Conservation (phyloP, 306 rosid species). For the Citrullus mucosospermus region DNA sequence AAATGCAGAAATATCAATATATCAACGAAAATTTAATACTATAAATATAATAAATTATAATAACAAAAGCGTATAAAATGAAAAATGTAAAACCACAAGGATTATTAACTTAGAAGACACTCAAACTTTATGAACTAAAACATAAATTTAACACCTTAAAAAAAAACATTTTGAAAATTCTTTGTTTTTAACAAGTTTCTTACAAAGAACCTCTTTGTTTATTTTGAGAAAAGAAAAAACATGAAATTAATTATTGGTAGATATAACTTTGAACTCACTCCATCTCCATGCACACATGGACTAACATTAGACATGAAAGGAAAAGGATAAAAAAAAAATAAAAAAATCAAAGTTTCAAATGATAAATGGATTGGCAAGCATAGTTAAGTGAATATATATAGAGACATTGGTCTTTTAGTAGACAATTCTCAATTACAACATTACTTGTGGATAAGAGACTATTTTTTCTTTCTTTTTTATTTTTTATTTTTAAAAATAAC, state of each 20-base stretch:
- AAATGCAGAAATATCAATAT: no score
- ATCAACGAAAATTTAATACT: no score
- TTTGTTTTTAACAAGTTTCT: background rate
- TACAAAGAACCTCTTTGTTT: background rate
- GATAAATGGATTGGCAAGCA: background rate
- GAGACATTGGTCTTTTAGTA: no score
- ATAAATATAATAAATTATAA: no score
- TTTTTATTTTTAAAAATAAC: no score
- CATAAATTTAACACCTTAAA: background rate
- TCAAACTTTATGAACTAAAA: background rate
- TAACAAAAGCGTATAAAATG: no score
- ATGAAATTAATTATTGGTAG: background rate
- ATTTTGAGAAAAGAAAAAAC: background rate
- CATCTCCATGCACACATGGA: background rate
- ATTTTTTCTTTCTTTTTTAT: no score
- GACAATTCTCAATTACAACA: no score
- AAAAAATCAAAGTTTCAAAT: background rate
- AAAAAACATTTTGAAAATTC: background rate
- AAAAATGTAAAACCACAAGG: no score
- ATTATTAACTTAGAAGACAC: background rate
- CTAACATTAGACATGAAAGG: background rate
- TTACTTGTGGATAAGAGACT: no score
- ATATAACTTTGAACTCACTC: background rate
- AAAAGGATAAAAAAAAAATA: background rate
- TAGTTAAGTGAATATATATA: no score